These are phyloP conservation scores for Penicillium concentricum DNA, from an alignment of 2,329 filamentous ascomycete species.

Conservation along the genomic window DNA sequence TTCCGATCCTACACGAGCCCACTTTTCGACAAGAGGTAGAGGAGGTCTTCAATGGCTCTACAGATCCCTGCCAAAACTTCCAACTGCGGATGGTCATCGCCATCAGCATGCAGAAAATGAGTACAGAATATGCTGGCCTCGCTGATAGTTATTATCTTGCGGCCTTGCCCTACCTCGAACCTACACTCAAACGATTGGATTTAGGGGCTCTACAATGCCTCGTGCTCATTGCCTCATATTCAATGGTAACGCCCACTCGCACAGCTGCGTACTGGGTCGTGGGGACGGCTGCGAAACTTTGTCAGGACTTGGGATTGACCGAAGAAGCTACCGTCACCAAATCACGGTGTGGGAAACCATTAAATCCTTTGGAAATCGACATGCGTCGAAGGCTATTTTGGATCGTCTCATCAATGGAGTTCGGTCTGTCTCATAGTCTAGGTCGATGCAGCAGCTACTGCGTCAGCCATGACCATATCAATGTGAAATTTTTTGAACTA, in stretches of 20 bases:
- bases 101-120: conserved; percentile 90
- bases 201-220: conserved; percentile 88
- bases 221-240: conserved; percentile 84
- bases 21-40: conserved; percentile 74
- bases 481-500: conserved; percentile 80
- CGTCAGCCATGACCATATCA: conserved; percentile 75
- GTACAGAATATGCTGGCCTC: conserved; percentile 83
- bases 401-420: conserved; percentile 86
- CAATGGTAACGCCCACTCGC: conserved; percentile 83
- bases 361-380: conserved; percentile 76
- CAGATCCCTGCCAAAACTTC: conserved; percentile 82
- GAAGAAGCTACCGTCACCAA: conserved; percentile 83
- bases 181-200: conserved; percentile 82
- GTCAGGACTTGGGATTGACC: conserved; percentile 81
- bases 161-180: conserved; percentile 79
- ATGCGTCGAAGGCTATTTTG: conserved; percentile 86
- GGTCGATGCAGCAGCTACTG: conserved; percentile 85
- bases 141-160: conserved; percentile 94
- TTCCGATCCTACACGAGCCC: conserved; percentile 82
- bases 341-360: conserved; percentile 57
- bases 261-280: conserved; percentile 93
- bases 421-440: conserved; percentile 80
- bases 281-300: conserved; percentile 81
- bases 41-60: conserved; percentile 73
- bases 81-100: conserved; percentile 88